phyloP scores from a whole-genome alignment of 768 basidiomycete species.

The Antrodiella citrinella region DNA sequence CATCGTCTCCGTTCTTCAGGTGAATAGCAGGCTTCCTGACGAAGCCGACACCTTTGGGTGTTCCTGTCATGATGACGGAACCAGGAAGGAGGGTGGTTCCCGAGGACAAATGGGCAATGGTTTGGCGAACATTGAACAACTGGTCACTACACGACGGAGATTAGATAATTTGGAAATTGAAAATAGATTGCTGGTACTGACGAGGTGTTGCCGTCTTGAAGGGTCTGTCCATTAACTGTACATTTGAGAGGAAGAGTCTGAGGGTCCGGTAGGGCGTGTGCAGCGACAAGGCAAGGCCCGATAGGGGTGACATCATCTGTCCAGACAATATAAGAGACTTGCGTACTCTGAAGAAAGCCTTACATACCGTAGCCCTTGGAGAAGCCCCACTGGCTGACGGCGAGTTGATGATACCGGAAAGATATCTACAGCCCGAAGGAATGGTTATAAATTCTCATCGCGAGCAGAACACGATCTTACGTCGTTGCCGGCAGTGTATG shows the following conservation, averaged over 20 bases:
- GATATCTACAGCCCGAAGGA: slow-evolving; percentile 46
- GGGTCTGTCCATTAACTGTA: slow-evolving; percentile 52
- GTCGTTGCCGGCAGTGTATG: slow-evolving; percentile 75
- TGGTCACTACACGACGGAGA: slow-evolving; percentile 45
- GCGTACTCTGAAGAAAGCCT: too few relatives aligned
- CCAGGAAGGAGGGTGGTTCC: slow-evolving; percentile 79
- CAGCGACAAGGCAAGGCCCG: slow-evolving; percentile 75
- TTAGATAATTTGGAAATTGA: too few relatives aligned
- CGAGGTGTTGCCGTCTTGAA: slow-evolving; percentile 79
- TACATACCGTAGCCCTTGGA: slow-evolving; percentile 76
- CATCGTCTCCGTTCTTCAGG: slow-evolving; percentile 67
- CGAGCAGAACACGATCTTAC: slow-evolving; percentile 28
- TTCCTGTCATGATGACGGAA: slow-evolving; percentile 76
- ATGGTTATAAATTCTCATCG: background rate
- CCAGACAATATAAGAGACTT: background rate
- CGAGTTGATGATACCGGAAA: slow-evolving; percentile 76
- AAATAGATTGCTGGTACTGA: slow-evolving; percentile 16
- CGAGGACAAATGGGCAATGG: slow-evolving; percentile 75
- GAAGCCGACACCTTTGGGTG: slow-evolving; percentile 78
- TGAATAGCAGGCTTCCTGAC: slow-evolving; percentile 62
- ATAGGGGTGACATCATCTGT: slow-evolving; percentile 64
- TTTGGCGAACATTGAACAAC: slow-evolving; percentile 73
- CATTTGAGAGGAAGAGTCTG: slow-evolving; percentile 56
- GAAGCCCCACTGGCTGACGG: slow-evolving; percentile 80
- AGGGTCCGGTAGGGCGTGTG: slow-evolving; percentile 54